Base-by-base conservation (phyloP, 768 basidiomycete species). In the Phylloporus sp. region DNA sequence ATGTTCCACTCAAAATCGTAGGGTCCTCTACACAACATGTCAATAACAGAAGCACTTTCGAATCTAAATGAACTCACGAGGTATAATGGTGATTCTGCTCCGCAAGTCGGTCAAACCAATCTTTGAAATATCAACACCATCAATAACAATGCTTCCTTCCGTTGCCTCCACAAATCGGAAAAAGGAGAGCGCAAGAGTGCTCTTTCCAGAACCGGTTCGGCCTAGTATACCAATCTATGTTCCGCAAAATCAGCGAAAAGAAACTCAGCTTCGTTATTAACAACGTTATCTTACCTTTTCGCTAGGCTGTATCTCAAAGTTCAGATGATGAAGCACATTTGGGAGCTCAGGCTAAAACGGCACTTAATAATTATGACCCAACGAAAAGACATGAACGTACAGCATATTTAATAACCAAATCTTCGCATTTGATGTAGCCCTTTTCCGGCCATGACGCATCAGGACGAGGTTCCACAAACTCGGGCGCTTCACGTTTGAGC, bases 161-260 rank as follows among this genome's bases (percentile, higher is more conserved):
- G 81, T 82, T 1, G 91, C 84, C 62, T 95, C 91, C n/a, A 95
- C 90, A 63, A 92, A 90, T 22, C 88, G 80, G 81, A 95, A 92
- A 72, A 93, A 88, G 8, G 86, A 87, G 12, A 93, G 73, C 0
- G 90, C 90, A 12, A 89, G 74, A 2, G 89, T 91, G 59, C 85
- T 87, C 72, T 91, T 91, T 29, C 89, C 88, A 8, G 82, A 84
- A 16, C 83, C 70, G 1, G 86, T 88, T 52, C 85, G 73, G 40
- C 86, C 87, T 1, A 88, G 72, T 50, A 88, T 84, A 20, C 87
- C 87, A 47, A 88, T 65, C 84, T 85, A 42, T 12, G 20, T 57
- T 28, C 34, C 46, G 52, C 13, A 16, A 34, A 34, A 42, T 53
- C 36, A 54, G 52, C 10, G 47, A 57, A 23, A n/a, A 40, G 38